These are phyloP conservation scores for Lactarius vividus DNA, from an alignment of 768 basidiomycete genomes.

Conservation along the genomic window DNA sequence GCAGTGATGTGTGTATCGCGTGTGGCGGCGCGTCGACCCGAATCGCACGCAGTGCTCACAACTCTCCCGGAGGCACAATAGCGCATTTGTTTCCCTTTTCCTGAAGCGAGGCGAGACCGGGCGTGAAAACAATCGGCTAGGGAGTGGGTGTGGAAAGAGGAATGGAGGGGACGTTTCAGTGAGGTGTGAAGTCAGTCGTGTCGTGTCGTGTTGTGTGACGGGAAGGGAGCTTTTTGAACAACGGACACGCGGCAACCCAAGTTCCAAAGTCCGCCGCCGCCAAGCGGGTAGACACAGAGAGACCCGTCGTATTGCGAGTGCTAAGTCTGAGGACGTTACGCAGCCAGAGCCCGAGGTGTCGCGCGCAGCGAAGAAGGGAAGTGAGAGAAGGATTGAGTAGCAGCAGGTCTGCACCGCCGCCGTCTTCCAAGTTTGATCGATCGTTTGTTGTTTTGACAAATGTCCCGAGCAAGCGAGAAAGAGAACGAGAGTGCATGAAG, in stretches of 20 bases:
- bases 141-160: not conserved
- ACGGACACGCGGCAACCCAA: not conserved
- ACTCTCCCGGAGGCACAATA: not conserved
- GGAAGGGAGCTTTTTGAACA: not conserved
- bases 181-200: not conserved
- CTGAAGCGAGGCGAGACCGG: not conserved
- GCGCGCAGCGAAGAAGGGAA: not conserved
- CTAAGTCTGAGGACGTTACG: too few species aligned
- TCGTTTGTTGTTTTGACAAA: not conserved
- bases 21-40: not conserved
- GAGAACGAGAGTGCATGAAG: not conserved
- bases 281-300: not conserved
- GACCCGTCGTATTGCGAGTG: too few species aligned
- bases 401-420: not conserved
- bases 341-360: not conserved
- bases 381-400: not conserved
- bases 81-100: not conserved
- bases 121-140: not conserved
- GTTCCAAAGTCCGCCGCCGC: not conserved
- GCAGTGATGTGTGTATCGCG: not conserved
- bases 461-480: not conserved
- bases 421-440: not conserved
- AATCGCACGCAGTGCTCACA: not conserved
- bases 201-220: constrained; percentile 1
- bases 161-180: not conserved